A percentile compares a stretch with the other conserved stretches of the same genome.
These are phyloP conservation scores for Monosporascus sp. DNA, from an alignment of 2,329 filamentous ascomycete genomes.

Conservation along the genomic window DNA sequence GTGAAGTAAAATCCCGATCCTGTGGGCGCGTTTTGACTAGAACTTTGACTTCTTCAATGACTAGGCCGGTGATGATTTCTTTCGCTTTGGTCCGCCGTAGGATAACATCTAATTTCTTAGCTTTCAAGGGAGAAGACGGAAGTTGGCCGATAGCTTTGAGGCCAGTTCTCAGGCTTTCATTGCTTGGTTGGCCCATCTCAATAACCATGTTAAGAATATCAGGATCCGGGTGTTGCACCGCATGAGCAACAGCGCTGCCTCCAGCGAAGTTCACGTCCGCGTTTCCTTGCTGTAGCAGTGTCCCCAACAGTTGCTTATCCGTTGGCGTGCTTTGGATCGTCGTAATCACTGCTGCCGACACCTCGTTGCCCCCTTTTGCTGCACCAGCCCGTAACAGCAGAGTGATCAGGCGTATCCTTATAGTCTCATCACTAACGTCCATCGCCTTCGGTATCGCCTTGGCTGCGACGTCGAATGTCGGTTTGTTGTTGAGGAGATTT, in stretches of 20 bases:
- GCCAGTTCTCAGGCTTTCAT: slow-evolving; percentile 37
- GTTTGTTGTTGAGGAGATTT: slow-evolving; percentile 38
- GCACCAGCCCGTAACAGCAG: slow-evolving; percentile 43
- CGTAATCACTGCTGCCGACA: slow-evolving; percentile 37
- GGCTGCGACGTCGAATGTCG: slow-evolving; percentile 41
- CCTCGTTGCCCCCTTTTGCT: slow-evolving; percentile 34
- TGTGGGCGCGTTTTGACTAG: slow-evolving; percentile 33
- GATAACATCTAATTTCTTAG: slow-evolving; percentile 43
- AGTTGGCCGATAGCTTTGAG: slow-evolving; percentile 38
- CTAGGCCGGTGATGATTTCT: slow-evolving; percentile 37
- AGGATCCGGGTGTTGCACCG: slow-evolving; percentile 38
- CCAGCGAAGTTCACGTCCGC: slow-evolving; percentile 47
- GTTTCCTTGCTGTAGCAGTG: slow-evolving; percentile 45
- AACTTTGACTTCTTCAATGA: slow-evolving; percentile 47
- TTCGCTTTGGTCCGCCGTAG: slow-evolving; percentile 38
- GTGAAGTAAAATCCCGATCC: slow-evolving; percentile 35
- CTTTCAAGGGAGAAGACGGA: slow-evolving; percentile 40
- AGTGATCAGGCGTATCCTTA: slow-evolving; percentile 41
- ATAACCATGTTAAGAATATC: slow-evolving; percentile 44
- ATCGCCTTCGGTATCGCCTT: slow-evolving; percentile 45
- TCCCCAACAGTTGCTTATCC: slow-evolving; percentile 43
- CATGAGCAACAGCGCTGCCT: slow-evolving; percentile 36
- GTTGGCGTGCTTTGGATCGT: slow-evolving; percentile 39
- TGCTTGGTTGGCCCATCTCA: slow-evolving; percentile 38
- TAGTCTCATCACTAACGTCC: slow-evolving; percentile 34